These are phyloP conservation scores for Metarhizium anisopliae DNA, from an alignment of 2,329 filamentous ascomycete species.

Conservation along the genomic window DNA sequence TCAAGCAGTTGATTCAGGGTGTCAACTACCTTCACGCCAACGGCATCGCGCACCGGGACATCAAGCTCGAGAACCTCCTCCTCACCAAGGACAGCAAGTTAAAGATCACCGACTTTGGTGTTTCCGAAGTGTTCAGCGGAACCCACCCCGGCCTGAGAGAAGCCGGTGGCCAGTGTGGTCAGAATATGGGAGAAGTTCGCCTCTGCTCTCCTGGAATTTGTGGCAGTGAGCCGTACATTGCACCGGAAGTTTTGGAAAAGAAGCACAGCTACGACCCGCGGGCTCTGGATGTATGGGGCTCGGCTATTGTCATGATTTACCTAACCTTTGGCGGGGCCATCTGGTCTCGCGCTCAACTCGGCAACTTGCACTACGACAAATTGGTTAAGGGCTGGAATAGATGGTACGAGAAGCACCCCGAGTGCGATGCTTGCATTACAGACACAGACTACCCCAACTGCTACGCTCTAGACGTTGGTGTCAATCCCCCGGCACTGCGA, in stretches of 20 bases:
- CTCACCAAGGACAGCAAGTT: slow-evolving; percentile 71
- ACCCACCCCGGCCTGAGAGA: slow-evolving; percentile 70
- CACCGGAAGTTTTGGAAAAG: slow-evolving; percentile 72
- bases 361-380: slow-evolving; percentile 50
- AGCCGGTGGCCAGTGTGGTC: slow-evolving; percentile 63
- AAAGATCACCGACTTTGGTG: slow-evolving; percentile 88
- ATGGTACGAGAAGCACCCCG: slow-evolving; percentile 49
- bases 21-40: slow-evolving; percentile 73
- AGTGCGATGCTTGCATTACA: slow-evolving; percentile 27
- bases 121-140: slow-evolving; percentile 77
- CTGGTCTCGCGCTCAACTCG: slow-evolving; percentile 60
- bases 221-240: slow-evolving; percentile 78
- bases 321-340: slow-evolving; percentile 64
- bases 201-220: slow-evolving; percentile 73
- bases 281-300: slow-evolving; percentile 77
- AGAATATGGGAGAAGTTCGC: slow-evolving; percentile 61
- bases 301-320: slow-evolving; percentile 73
- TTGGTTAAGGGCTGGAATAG: slow-evolving; percentile 60
- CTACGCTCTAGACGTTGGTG: slow-evolving; percentile 51
- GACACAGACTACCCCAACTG: slow-evolving; percentile 60
- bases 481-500: slow-evolving; percentile 60
- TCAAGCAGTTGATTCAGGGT: slow-evolving; percentile 81
- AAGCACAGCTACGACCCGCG: slow-evolving; percentile 60
- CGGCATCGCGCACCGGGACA: slow-evolving; percentile 83
- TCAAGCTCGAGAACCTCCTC: slow-evolving; percentile 82